Evolutionary conservation across 306 rosid genomes (phyloP).

Genomic region (Cercis canadensis): DNA sequence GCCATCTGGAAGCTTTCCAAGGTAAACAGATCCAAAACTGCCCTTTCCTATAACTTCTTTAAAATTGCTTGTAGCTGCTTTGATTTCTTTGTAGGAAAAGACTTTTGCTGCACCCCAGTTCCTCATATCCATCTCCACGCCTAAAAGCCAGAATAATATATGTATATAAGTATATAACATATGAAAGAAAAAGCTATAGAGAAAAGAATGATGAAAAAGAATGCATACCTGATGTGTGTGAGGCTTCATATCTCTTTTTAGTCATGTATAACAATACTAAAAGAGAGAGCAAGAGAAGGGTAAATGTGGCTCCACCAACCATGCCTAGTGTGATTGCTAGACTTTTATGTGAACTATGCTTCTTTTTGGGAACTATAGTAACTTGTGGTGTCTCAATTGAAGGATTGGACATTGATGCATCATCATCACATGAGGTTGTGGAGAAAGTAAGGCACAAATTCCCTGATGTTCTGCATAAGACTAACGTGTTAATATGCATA

Average conservation of each 20-base stretch:
- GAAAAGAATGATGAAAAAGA: neutral
- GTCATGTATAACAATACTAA: slow-evolving; percentile 50
- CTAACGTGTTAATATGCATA: slow-evolving; percentile 32
- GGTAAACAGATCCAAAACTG: slow-evolving; percentile 92
- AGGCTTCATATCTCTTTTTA: slow-evolving; percentile 52
- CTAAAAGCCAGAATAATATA: slow-evolving; percentile 41
- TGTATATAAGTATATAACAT: neutral
- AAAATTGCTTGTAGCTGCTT: slow-evolving; percentile 77
- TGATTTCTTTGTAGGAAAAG: slow-evolving; percentile 82
- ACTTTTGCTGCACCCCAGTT: slow-evolving; percentile 85
- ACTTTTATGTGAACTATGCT: slow-evolving; percentile 47
- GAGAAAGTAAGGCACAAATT: slow-evolving; percentile 82
- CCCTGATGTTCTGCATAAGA: slow-evolving; percentile 73
- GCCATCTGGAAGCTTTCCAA: slow-evolving; percentile 77
- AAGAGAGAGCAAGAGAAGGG: slow-evolving; percentile 48
- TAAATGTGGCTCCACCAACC: slow-evolving; percentile 63
- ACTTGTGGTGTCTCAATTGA: slow-evolving; percentile 85
- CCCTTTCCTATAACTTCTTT: slow-evolving; percentile 88
- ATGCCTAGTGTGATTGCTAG: slow-evolving; percentile 57
- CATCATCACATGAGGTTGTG: slow-evolving; percentile 60
- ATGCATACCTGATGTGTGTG: slow-evolving; percentile 61
- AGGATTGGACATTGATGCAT: slow-evolving; percentile 49
- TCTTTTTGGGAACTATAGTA: slow-evolving; percentile 56
- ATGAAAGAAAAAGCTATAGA: neutral
- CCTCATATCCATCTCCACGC: slow-evolving; percentile 58